Conservation (phyloP, 2,329 filamentous ascomycete genomes). For the Ophiocordyceps camponoti-rufipedis region DNA sequence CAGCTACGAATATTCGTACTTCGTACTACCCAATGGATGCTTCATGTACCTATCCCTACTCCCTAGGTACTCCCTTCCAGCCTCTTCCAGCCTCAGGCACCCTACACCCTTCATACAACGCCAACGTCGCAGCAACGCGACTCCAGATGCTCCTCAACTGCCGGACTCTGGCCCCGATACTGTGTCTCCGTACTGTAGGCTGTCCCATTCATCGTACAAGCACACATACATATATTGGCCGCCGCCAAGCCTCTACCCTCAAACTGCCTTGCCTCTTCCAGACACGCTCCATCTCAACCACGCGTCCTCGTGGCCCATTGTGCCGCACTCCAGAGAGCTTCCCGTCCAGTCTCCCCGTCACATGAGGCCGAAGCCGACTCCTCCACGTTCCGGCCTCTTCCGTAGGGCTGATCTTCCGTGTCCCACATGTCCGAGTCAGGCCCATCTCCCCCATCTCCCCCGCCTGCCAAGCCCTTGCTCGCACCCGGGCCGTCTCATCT, state of each 20-base stretch:
- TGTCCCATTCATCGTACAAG: neutral
- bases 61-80: no score
- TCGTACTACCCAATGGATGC: no score
- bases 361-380: neutral
- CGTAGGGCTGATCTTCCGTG: neutral
- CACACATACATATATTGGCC: neutral
- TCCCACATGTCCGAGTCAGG: neutral
- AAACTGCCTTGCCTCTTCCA: neutral
- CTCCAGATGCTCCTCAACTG: neutral
- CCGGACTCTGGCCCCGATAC: neutral
- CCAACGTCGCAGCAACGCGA: neutral
- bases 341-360: neutral
- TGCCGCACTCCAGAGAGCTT: neutral
- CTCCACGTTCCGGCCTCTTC: neutral
- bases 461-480: neutral
- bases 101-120: neutral
- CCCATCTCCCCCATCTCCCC: neutral
- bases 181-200: neutral
- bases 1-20: no score
- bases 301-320: neutral
- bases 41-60: no score
- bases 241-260: neutral
- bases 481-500: neutral
- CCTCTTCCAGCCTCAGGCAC: neutral
- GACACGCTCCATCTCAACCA: neutral